A percentile compares a stretch with the other conserved stretches of the same genome.
These are phyloP conservation scores for Penicillium sp. DNA, from an alignment of 2,329 filamentous ascomycete genomes.

Conservation along the genomic window DNA sequence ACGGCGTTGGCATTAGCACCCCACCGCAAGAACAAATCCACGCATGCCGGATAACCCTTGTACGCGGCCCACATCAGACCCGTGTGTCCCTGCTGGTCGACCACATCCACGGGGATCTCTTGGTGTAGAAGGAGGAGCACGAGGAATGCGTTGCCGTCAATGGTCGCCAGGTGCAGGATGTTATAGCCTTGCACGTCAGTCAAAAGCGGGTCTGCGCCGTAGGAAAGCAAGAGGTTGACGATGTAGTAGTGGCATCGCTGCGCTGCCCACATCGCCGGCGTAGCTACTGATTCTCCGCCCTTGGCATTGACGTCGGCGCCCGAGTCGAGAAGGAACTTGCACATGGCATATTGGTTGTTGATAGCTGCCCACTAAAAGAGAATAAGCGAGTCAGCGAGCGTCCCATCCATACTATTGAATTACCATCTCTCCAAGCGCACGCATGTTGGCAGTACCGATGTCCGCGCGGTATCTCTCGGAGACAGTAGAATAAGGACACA, in stretches of 20 bases:
- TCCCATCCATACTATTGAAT: neutral
- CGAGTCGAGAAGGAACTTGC: slow-evolving; percentile 85
- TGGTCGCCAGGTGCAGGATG: slow-evolving; percentile 92
- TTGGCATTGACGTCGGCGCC: slow-evolving; percentile 93
- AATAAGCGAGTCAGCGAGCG: neutral
- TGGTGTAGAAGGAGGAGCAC: slow-evolving; percentile 90
- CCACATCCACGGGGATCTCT: slow-evolving; percentile 89
- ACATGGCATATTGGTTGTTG: slow-evolving; percentile 97
- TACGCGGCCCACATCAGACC: slow-evolving; percentile 98
- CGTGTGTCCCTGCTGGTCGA: slow-evolving; percentile 88
- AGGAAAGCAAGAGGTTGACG: slow-evolving; percentile 85
- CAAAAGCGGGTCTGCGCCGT: slow-evolving; percentile 89
- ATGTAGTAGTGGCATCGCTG: slow-evolving; percentile 97
- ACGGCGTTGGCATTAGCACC: slow-evolving; percentile 88
- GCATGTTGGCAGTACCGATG: neutral
- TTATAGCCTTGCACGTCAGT: slow-evolving; percentile 97
- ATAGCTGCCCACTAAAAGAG: slow-evolving; percentile 87
- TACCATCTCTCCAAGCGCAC: neutral
- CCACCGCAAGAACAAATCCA: slow-evolving; percentile 91
- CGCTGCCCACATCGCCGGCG: slow-evolving; percentile 93
- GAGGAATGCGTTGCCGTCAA: slow-evolving; percentile 92
- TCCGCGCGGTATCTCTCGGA: neutral
- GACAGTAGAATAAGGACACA: slow-evolving; percentile 35
- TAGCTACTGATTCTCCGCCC: slow-evolving; percentile 92
- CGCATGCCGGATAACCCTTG: slow-evolving; percentile 90